Evolutionary conservation across 495 filamentous ascomycete species (phyloP).

Genomic region (Haplographium delicatum): DNA sequence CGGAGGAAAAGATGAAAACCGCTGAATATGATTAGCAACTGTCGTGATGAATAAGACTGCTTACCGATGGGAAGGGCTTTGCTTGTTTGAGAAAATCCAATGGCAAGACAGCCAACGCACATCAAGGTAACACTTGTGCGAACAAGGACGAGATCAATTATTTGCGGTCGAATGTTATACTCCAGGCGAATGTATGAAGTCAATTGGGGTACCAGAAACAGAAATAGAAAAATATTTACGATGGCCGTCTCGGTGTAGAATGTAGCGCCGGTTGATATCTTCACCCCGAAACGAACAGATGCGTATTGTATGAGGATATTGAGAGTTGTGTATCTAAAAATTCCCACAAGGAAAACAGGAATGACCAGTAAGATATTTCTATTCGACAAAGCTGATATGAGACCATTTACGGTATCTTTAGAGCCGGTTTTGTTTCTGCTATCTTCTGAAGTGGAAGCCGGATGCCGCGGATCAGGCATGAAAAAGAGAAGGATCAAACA

Average conservation of each 20-base stretch:
- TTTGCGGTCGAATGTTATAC: conserved; percentile 15
- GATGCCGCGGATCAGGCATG: conserved; percentile 7
- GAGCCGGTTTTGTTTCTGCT: too few species aligned
- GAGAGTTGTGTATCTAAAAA: conserved; percentile 24
- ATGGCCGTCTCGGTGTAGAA: conserved; percentile 26
- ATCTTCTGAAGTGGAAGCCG: neutral
- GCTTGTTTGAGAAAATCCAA: conserved; percentile 10
- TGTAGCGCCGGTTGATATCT: conserved; percentile 22
- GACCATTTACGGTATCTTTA: neutral
- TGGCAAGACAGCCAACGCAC: conserved; percentile 15
- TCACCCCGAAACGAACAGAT: conserved; percentile 18
- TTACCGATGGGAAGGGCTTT: conserved; percentile 16
- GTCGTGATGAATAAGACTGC: neutral
- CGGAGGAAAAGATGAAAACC: conserved; percentile 20
- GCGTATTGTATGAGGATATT: conserved; percentile 25
- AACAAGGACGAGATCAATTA: conserved; percentile 19
- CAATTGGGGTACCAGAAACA: conserved; percentile 17
- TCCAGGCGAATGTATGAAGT: conserved; percentile 6
- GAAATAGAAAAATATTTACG: conserved; percentile 24
- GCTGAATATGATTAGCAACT: conserved; percentile 3
- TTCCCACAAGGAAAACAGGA: conserved; percentile 22
- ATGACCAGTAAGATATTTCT: conserved; percentile 12
- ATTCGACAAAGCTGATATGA: conserved; percentile 4
- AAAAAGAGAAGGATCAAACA: conserved; percentile 14
- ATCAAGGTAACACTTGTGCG: conserved; percentile 12